Evolutionary conservation across 345 rosid species (phyloP).

Genomic region (Citrus reticulata): DNA sequence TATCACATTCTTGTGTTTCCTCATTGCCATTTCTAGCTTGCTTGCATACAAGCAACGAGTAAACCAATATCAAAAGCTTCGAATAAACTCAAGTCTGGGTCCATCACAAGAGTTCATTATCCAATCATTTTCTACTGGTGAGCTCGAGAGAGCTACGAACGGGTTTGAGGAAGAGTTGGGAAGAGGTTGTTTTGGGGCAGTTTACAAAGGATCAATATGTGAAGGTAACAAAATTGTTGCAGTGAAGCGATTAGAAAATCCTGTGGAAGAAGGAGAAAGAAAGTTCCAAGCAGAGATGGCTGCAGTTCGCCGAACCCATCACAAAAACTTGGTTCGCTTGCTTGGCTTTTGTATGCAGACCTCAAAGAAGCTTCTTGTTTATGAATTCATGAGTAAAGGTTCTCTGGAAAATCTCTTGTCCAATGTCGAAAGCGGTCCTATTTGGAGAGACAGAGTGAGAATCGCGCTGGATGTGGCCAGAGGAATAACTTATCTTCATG

Average conservation of each 20-base stretch:
- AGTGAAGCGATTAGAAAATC: slow-evolving; percentile 17
- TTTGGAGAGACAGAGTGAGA: slow-evolving; percentile 17
- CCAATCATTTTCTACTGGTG: slow-evolving; percentile 13
- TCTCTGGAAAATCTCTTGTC: slow-evolving; percentile 12
- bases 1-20: slow-evolving; percentile 5
- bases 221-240: slow-evolving; percentile 5
- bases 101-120: not conserved
- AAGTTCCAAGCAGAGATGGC: slow-evolving; percentile 26
- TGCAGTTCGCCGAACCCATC: slow-evolving; percentile 22
- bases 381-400: slow-evolving; percentile 23
- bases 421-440: not conserved
- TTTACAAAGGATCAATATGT: slow-evolving; percentile 20
- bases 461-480: slow-evolving; percentile 5
- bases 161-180: slow-evolving; percentile 19
- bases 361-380: slow-evolving; percentile 20
- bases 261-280: slow-evolving; percentile 11
- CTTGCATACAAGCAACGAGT: not conserved
- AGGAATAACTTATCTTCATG: slow-evolving; percentile 13
- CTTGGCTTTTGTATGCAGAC: slow-evolving; percentile 28
- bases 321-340: slow-evolving; percentile 27
- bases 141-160: slow-evolving; percentile 20
- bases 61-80: no score
- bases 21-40: slow-evolving; percentile 13
- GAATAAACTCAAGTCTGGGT: no score
- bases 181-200: slow-evolving; percentile 13